Percentiles rank a stretch among this genome's conserved stretches.
These are phyloP conservation scores for Calocybe cyanea DNA, from an alignment of 768 basidiomycete genomes.

Conservation along the genomic window DNA sequence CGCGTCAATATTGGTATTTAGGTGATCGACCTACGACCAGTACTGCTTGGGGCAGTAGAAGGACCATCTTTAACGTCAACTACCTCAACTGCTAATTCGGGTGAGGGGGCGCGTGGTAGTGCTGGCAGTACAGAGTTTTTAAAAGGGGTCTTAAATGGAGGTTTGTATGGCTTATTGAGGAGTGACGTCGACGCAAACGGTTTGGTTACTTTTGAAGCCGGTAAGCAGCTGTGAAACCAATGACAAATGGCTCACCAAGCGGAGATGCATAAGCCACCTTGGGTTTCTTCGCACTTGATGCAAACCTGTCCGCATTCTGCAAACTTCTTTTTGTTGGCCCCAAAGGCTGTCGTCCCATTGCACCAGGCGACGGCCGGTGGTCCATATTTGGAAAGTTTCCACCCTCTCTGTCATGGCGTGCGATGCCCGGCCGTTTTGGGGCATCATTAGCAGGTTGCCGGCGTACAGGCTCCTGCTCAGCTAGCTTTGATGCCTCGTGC, in stretches of 20 bases:
- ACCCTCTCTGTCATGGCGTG: no score
- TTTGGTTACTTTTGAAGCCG: conserved; percentile 37
- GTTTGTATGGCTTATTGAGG: conserved; percentile 48
- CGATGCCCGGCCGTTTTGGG: no score
- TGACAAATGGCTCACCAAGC: conserved; percentile 23
- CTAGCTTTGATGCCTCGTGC: conserved; percentile 45
- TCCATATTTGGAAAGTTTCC: not conserved
- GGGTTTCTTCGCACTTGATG: conserved; percentile 24
- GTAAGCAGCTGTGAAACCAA: not conserved
- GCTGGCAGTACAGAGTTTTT: not conserved
- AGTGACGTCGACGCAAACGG: conserved; percentile 36
- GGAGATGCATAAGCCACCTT: conserved; percentile 28
- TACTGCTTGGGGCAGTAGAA: not conserved
- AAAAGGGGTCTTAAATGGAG: conserved; percentile 29
- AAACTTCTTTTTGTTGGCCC: conserved; percentile 11
- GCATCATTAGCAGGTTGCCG: no score
- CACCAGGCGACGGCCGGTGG: not conserved
- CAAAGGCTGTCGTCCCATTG: conserved; percentile 3
- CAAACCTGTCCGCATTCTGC: not conserved
- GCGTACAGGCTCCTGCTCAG: conserved; percentile 22
- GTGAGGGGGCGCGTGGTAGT: conserved; percentile 9
- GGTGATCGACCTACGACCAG: not conserved
- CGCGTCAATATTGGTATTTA: no score
- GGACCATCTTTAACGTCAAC: conserved; percentile 5
- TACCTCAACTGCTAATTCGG: conserved; percentile 2